Base-by-base conservation (phyloP, 208 protist species). In the Trypanosoma rangeli region DNA sequence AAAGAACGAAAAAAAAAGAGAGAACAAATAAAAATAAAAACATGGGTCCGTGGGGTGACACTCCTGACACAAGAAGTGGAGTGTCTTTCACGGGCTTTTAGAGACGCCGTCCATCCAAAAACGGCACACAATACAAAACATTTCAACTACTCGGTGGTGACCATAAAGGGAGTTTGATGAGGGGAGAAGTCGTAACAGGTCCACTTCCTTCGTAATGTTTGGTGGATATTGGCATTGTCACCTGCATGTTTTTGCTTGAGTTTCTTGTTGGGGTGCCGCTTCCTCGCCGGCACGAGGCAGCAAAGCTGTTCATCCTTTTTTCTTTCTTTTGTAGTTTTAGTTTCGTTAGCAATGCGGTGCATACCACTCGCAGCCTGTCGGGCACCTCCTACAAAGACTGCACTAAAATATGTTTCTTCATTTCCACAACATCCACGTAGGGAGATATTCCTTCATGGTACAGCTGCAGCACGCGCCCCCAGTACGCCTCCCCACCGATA, bases 401-500 rank as follows among this genome's bases (percentile, higher is more conserved):
- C 15, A 64, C 42, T 4, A 81, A 60, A 9, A 69, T 54, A 53
- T 50, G 35, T 55, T 77, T 75, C 62, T 76, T 81, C 9, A 22
- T 24, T 13, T 75, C 58, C 10, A 85, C 64, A 8, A 75, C 56
- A 20, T 66, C 68, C 22, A 65, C 46, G 55, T 71, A 85, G 12
- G 80, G 80, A 44, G 76, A 71, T 22, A 82, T 73, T 12, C 61
- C 69, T 46, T 82, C 65, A 28, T 78, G 65, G 61, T 79, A 79
- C 20, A 78, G 64, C 56, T 69, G 69, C 37, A 85, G 58, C 50
- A 85, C 76, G 44, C 80, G 80, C 8, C 70, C 58, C 80, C 76
- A 82, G 58, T 82, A 85, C 0, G 73, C 56, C 52, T 85, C 80
- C 1, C 80, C 76, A 29, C 80, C 80, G 54, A 85, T 81, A 20